These are phyloP conservation scores for Thalassiosira mediterranea DNA, from an alignment of 352 stramenopile species.

Conservation along the genomic window DNA sequence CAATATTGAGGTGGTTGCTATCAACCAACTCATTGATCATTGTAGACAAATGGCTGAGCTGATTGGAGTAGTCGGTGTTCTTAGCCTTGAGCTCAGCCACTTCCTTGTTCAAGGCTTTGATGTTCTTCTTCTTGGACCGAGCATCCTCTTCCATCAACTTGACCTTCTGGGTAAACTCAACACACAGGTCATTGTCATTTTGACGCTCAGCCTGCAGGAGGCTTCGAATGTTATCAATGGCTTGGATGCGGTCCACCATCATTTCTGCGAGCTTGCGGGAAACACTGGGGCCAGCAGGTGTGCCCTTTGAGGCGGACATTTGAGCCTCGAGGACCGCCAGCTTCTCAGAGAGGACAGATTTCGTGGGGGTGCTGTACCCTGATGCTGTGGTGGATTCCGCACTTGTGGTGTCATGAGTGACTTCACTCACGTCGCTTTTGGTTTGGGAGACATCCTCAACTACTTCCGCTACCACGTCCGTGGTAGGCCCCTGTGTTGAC, in stretches of 20 bases:
- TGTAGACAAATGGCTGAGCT: conserved; percentile 6
- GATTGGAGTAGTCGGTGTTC: conserved; percentile 20
- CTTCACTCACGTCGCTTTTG: background rate
- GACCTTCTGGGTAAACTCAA: conserved; percentile 44
- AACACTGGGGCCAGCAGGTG: background rate
- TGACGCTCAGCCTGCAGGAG: conserved; percentile 35
- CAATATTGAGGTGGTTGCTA: conserved; percentile 18
- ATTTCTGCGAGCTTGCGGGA: conserved; percentile 2
- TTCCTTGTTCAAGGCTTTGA: conserved; percentile 10
- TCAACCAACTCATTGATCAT: conserved; percentile 26
- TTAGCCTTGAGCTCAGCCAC: conserved; percentile 27
- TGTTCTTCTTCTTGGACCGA: conserved; percentile 27
- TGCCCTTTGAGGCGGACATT: background rate
- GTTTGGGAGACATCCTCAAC: background rate
- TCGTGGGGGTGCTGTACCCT: background rate
- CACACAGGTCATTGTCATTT: conserved; percentile 32
- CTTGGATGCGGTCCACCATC: conserved; percentile 32
- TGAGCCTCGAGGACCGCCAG: background rate
- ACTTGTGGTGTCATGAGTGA: background rate
- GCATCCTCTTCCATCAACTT: conserved; percentile 18
- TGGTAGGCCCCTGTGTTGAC: background rate
- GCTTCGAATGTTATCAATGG: conserved; percentile 41
- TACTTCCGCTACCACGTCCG: background rate
- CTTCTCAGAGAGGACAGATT: background rate
- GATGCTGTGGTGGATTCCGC: background rate